phyloP scores from a whole-genome alignment of 306 rosid species.

The Lathyrus aphaca region DNA sequence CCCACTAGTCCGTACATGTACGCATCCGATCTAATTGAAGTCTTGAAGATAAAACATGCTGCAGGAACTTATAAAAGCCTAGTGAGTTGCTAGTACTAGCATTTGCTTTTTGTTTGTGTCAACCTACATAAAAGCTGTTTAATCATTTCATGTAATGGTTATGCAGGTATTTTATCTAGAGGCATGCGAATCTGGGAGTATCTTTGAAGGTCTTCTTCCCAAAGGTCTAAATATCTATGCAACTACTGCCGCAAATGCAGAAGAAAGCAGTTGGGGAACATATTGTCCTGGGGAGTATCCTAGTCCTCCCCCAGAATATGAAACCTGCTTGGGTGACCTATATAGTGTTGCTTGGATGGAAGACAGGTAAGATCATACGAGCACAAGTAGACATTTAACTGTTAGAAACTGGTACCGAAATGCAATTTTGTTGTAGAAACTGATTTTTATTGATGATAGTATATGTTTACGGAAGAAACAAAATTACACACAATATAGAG shows the following conservation, averaged over 20 bases:
- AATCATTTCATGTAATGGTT: conserved; percentile 16
- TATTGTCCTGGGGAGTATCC: conserved; percentile 89
- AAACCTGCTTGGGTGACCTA: conserved; percentile 87
- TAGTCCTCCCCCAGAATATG: conserved; percentile 84
- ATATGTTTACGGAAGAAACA: not conserved
- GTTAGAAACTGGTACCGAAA: not conserved
- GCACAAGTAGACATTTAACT: conserved; percentile 24
- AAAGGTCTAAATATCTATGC: conserved; percentile 81
- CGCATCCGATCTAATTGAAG: conserved; percentile 67
- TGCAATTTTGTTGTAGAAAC: not conserved
- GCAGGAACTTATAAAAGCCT: conserved; percentile 77
- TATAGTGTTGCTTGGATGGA: conserved; percentile 97
- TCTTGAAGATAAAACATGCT: conserved; percentile 78
- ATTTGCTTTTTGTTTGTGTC: conserved; percentile 25
- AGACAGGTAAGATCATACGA: conserved; percentile 63
- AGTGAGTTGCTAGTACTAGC: conserved; percentile 47
- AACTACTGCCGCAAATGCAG: conserved; percentile 86
- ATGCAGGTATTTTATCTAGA: conserved; percentile 90
- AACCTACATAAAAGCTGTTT: conserved; percentile 15
- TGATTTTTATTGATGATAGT: not conserved
- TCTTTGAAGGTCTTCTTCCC: conserved; percentile 91
- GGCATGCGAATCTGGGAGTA: conserved; percentile 97
- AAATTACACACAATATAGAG: not conserved
- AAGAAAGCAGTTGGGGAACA: conserved; percentile 95
- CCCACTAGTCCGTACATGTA: conserved; percentile 72